Percentiles rank a stretch among this genome's conserved stretches.
Conservation (phyloP, 352 stramenopile genomes). For the Pythium rhizo-oryzae region DNA sequence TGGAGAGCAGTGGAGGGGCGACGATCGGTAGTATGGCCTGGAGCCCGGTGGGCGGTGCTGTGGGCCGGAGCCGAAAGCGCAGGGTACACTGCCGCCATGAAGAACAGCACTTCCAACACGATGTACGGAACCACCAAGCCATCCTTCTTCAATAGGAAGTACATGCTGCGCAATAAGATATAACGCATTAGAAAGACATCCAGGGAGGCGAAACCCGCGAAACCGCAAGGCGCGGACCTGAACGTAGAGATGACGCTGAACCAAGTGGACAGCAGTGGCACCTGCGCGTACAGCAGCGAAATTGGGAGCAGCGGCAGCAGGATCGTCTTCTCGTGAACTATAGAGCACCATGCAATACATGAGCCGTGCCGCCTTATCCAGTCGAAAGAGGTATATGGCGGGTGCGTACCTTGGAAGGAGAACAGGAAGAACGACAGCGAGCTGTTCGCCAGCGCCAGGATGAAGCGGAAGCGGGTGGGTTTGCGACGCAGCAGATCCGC, state of each 20-base stretch:
- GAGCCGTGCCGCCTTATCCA: too few relatives aligned
- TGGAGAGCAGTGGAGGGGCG: slow-evolving; percentile 37
- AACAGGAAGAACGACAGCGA: slow-evolving; percentile 96
- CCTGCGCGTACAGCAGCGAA: slow-evolving; percentile 78
- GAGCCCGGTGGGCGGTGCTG: slow-evolving; percentile 24
- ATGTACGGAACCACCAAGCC: slow-evolving; percentile 72
- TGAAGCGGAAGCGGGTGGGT: slow-evolving; percentile 68
- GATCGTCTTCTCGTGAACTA: slow-evolving; percentile 97
- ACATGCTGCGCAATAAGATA: slow-evolving; percentile 70
- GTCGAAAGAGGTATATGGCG: not conserved
- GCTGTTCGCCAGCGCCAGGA: slow-evolving; percentile 84
- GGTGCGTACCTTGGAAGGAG: slow-evolving; percentile 94
- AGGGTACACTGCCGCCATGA: slow-evolving; percentile 41
- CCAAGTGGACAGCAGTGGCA: slow-evolving; percentile 66
- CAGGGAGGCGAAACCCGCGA: not conserved
- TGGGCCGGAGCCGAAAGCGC: slow-evolving; percentile 15
- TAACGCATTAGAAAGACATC: not conserved
- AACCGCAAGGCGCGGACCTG: slow-evolving; percentile 45
- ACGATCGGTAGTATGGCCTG: slow-evolving; percentile 46
- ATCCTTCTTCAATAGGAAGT: slow-evolving; percentile 85
- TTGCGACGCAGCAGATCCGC: slow-evolving; percentile 70
- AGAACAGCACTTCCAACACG: slow-evolving; percentile 60
- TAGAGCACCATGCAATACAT: too few relatives aligned
- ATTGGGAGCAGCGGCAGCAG: slow-evolving; percentile 92
- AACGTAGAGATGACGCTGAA: slow-evolving; percentile 84